These are phyloP conservation scores for Kodamaea laetipori DNA, from an alignment of 805 yeast species.

Conservation along the genomic window DNA sequence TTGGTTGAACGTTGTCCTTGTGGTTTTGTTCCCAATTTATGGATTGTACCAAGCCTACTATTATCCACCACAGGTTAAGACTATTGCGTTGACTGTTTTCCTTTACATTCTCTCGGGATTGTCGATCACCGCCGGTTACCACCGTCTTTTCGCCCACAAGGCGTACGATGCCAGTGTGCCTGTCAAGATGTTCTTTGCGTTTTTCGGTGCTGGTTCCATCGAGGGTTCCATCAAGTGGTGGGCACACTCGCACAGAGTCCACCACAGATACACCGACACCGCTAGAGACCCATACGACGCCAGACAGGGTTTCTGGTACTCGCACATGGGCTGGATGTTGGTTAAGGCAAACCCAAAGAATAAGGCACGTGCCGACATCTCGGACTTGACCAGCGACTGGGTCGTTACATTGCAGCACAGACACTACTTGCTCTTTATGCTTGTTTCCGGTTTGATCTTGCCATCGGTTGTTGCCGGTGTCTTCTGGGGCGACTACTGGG, in stretches of 20 bases:
- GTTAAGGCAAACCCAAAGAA: constrained; percentile 77
- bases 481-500: constrained; percentile 45
- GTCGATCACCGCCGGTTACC: constrained; percentile 85
- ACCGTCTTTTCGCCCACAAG: constrained; percentile 77
- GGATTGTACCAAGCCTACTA: constrained; percentile 51
- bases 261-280: constrained; percentile 85
- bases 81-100: constrained; percentile 54
- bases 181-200: constrained; percentile 63
- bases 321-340: constrained; percentile 88
- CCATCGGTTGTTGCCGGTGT: constrained; percentile 52
- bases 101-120: constrained; percentile 64
- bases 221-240: constrained; percentile 91
- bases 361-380: constrained; percentile 79
- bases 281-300: constrained; percentile 85
- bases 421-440: constrained; percentile 67
- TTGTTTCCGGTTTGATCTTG: constrained; percentile 58
- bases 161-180: constrained; percentile 66
- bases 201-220: constrained; percentile 80
- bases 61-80: constrained; percentile 52
- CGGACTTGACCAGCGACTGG: constrained; percentile 76
- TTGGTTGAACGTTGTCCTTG: constrained; percentile 74
- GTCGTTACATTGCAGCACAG: constrained; percentile 80
- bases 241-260: constrained; percentile 83
- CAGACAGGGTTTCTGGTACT: constrained; percentile 78
- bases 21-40: constrained; percentile 56